These are phyloP conservation scores for Starmerella sirachaensis DNA, from an alignment of 805 yeast species.

Conservation along the genomic window DNA sequence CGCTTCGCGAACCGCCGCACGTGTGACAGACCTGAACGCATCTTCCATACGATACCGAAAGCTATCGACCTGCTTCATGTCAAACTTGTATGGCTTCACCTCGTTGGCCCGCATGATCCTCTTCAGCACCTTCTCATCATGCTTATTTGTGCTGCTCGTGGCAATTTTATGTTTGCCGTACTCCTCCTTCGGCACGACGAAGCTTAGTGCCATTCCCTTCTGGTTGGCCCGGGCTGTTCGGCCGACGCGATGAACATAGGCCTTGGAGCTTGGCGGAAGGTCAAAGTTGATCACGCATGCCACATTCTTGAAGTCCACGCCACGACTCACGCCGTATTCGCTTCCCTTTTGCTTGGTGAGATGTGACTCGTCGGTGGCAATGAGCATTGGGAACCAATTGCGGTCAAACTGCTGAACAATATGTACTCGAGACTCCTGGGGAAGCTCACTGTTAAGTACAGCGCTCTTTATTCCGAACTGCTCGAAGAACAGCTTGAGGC, in stretches of 20 bases:
- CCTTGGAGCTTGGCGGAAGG: conserved; percentile 75
- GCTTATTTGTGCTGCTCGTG: conserved; percentile 51
- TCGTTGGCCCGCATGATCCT: conserved; percentile 67
- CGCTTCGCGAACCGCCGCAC: conserved; percentile 82
- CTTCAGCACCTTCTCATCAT: conserved; percentile 74
- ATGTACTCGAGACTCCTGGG: conserved; percentile 83
- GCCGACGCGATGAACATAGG: conserved; percentile 88
- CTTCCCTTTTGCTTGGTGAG: conserved; percentile 26
- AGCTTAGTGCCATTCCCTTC: conserved; percentile 87
- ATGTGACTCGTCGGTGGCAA: conserved; percentile 87
- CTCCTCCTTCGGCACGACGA: conserved; percentile 71
- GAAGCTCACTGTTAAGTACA: conserved; percentile 83
- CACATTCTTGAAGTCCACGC: conserved; percentile 91
- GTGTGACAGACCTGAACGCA: conserved; percentile 90
- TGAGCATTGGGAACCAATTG: conserved; percentile 70
- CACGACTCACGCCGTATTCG: conserved; percentile 92
- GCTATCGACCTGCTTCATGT: conserved; percentile 82
- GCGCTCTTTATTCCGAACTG: conserved; percentile 88
- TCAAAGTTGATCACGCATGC: conserved; percentile 95
- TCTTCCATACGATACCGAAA: conserved; percentile 95
- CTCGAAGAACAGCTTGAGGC: conserved; percentile 78
- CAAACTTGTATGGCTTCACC: conserved; percentile 78
- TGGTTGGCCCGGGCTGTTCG: conserved; percentile 97
- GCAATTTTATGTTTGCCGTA: conserved; percentile 85
- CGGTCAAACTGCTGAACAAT: conserved; percentile 92